These are phyloP conservation scores for Chrysopogon serrulatus DNA, from an alignment of 176 grass and related monocot genomes.

Conservation along the genomic window DNA sequence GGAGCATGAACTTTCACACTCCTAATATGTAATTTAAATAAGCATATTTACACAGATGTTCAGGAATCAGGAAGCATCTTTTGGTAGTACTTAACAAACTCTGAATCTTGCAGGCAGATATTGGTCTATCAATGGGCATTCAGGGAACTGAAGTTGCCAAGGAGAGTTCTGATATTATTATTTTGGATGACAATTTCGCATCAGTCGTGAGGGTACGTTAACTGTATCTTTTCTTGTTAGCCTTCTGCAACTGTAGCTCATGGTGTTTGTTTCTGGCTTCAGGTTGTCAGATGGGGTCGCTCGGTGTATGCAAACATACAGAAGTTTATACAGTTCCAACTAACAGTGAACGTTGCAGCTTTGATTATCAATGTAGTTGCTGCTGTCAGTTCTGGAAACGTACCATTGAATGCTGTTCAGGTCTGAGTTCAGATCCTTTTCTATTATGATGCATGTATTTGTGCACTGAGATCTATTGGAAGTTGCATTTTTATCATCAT, in stretches of 20 bases:
- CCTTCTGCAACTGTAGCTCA: background rate
- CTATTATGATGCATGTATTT: background rate
- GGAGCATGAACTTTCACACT: background rate
- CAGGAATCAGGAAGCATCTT: slow-evolving; percentile 9
- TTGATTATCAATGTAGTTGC: slow-evolving; percentile 91
- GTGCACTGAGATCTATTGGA: background rate
- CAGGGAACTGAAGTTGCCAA: slow-evolving; percentile 98
- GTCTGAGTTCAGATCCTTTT: slow-evolving; percentile 33
- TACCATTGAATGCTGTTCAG: slow-evolving; percentile 97
- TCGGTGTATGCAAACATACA: slow-evolving; percentile 97
- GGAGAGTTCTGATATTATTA: slow-evolving; percentile 99
- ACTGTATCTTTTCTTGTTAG: background rate
- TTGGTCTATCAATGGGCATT: slow-evolving; percentile 98
- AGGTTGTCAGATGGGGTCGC: slow-evolving; percentile 96
- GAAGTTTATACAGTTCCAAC: slow-evolving; percentile 98
- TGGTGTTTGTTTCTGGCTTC: slow-evolving; percentile 35
- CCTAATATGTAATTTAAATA: background rate
- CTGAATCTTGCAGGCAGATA: slow-evolving; percentile 73
- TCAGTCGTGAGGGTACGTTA: slow-evolving; percentile 73
- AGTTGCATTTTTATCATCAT: background rate
- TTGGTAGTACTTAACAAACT: slow-evolving; percentile 16
- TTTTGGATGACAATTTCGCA: slow-evolving; percentile 97
- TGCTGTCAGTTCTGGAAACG: slow-evolving; percentile 76
- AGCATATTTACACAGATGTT: background rate
- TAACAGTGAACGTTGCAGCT: slow-evolving; percentile 90